A percentile compares a stretch with the other conserved stretches of the same genome.
phyloP scores from a whole-genome alignment of 495 filamentous ascomycete species.

The Aspergillus diversus region DNA sequence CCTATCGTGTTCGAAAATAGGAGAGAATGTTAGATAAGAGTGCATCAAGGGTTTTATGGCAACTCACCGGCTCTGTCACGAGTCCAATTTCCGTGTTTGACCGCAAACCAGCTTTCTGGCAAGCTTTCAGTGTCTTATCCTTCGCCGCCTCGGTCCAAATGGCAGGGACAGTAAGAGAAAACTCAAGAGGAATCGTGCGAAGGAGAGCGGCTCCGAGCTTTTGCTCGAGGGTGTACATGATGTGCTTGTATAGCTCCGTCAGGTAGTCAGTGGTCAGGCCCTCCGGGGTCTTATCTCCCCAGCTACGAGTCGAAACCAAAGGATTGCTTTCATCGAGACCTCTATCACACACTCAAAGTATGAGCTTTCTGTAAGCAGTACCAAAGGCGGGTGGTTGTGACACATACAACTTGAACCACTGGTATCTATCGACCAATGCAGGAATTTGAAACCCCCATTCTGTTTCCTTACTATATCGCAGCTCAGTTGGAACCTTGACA shows the following conservation, averaged over 20 bases:
- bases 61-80: constrained; percentile 12
- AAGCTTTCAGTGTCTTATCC: constrained; percentile 19
- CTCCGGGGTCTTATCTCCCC: constrained; percentile 17
- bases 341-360: background rate
- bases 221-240: constrained; percentile 19
- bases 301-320: constrained; percentile 11
- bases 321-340: constrained; percentile 18
- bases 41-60: too few relatives aligned
- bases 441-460: constrained; percentile 57
- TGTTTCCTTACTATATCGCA: constrained; percentile 30
- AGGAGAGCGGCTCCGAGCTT: constrained; percentile 15
- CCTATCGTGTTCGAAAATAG: constrained; percentile 61
- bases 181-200: constrained; percentile 11
- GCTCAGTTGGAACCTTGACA: constrained; percentile 43
- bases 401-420: constrained; percentile 59
- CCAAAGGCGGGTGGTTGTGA: constrained; percentile 23
- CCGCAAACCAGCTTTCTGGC: constrained; percentile 3
- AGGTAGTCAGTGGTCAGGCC: constrained; percentile 12
- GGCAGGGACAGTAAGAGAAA: constrained; percentile 16
- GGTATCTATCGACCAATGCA: constrained; percentile 40
- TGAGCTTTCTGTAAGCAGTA: constrained; percentile 51
- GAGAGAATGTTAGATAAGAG: background rate
- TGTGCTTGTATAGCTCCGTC: constrained; percentile 12
- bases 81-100: background rate
- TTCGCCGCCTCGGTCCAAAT: constrained; percentile 20